Conservation (phyloP, 2,329 filamentous ascomycete genomes). For the Neopestalotiopsis rosae region DNA sequence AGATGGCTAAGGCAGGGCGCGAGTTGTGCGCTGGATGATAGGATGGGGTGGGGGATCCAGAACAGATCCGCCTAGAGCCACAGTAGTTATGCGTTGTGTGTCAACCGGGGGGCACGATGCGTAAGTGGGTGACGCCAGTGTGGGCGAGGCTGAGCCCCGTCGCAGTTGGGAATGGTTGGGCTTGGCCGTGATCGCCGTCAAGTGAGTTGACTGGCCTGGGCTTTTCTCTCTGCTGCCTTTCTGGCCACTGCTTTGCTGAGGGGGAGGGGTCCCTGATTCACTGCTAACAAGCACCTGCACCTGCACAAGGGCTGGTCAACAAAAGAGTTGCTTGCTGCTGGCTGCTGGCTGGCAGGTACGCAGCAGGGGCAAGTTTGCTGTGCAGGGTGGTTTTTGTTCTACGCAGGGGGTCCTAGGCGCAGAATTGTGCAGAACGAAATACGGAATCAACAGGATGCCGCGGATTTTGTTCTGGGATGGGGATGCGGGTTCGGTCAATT, state of each 20-base stretch:
- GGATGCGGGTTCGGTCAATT: neutral
- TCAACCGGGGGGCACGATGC: conserved; percentile 25
- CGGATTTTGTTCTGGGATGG: neutral
- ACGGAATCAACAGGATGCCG: neutral
- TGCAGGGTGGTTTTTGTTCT: conserved; percentile 11
- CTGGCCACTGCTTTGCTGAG: neutral
- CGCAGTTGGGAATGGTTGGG: conserved; percentile 21
- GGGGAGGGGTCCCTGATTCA: too few species aligned
- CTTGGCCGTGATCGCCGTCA: conserved; percentile 22
- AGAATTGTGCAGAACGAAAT: conserved; percentile 4
- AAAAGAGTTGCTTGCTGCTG: too few species aligned
- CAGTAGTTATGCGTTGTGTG: conserved; percentile 29
- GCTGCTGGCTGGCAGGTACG: neutral
- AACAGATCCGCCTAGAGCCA: conserved; percentile 13
- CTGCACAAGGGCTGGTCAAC: neutral
- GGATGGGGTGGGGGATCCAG: conserved; percentile 6
- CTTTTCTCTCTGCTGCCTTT: neutral
- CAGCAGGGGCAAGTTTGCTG: neutral
- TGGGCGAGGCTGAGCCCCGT: conserved; percentile 38
- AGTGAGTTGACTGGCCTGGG: conserved; percentile 16
- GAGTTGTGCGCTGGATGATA: conserved; percentile 10
- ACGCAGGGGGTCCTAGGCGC: conserved; percentile 1
- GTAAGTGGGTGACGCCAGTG: conserved; percentile 36
- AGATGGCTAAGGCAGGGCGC: conserved; percentile 18
- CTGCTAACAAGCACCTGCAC: neutral